Base-by-base conservation (phyloP, 805 yeast genomes). In the Pichia exigua region DNA sequence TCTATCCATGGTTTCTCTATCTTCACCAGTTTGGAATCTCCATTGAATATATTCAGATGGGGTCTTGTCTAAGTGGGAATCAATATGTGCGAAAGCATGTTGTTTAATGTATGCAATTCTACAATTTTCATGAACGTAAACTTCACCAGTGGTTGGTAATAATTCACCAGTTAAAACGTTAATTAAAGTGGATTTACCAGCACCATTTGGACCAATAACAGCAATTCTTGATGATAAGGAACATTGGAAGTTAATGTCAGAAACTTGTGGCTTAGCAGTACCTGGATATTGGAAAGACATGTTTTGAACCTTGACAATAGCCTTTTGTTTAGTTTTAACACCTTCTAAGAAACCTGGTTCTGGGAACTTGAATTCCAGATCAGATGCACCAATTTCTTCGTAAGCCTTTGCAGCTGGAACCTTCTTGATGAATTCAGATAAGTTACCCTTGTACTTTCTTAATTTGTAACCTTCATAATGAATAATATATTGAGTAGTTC, bases 11-110 rank as follows among this genome's bases (percentile, higher is more conserved):
- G 99, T 94, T 83, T 94, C 99, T 82, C 99, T 90, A 78, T 94
- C 99, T 82, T 94, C 99, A 91, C 99, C 99, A 73, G 99, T 94
- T 82, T 94, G 99, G 97, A 92, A 94, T 86, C 99, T 94, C 99
- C 99, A 94, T 82, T 94, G 99, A 68, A 94, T 94, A 82, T 94
- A 94, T 82, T 94, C 99, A 69, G 97, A 90, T 72, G 99, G 99
- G 71, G 99, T 94, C 84, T 87, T 88, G 84, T 94, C 99, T 75
- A 92, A 83, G 74, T 94, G 99, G 73, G 87, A 83, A 77, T 95
- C 99, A 70, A 94, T 92, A 77, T 94, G 99, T 62, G 98, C 98
- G 73, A 94, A 94, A 75, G 99, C 99, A 76, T 95, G 99, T 81
- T 94, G 99, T 82, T 94, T 94, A 69, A 94, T 91, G 94, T 94